Percentiles rank a stretch among this genome's conserved stretches.
phyloP scores from a whole-genome alignment of 2,329 filamentous ascomycete species.

The Colletotrichum lini region DNA sequence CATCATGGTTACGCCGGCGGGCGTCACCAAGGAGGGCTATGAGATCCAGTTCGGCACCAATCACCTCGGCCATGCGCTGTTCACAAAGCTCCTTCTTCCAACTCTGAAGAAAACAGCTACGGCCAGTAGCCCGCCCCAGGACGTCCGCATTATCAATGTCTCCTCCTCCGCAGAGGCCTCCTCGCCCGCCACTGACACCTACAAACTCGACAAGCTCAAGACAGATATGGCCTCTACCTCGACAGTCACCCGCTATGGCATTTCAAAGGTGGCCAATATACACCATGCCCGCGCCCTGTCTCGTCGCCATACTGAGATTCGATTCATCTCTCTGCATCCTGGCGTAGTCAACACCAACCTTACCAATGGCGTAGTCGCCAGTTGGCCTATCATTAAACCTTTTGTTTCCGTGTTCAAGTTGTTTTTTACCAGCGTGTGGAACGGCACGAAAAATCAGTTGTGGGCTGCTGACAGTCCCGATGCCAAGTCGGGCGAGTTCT shows the following conservation, averaged over 20 bases:
- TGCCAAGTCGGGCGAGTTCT: slow-evolving; percentile 52
- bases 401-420: not conserved
- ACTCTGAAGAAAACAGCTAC: slow-evolving; percentile 47
- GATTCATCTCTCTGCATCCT: slow-evolving; percentile 47
- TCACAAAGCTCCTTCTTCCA: slow-evolving; percentile 55
- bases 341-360: slow-evolving; percentile 50
- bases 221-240: slow-evolving; percentile 42
- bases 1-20: slow-evolving; percentile 54
- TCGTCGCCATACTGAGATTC: slow-evolving; percentile 45
- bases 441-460: slow-evolving; percentile 55
- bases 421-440: not conserved
- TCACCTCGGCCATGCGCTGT: slow-evolving; percentile 62
- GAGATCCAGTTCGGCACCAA: slow-evolving; percentile 65
- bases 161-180: slow-evolving; percentile 46
- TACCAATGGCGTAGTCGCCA: not conserved
- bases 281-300: slow-evolving; percentile 49
- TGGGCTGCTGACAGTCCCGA: slow-evolving; percentile 57
- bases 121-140: not conserved
- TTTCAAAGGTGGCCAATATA: slow-evolving; percentile 52
- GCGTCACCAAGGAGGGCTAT: slow-evolving; percentile 59
- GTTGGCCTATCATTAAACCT: not conserved
- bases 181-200: slow-evolving; percentile 43
- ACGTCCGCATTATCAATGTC: slow-evolving; percentile 51
- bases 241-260: slow-evolving; percentile 47
- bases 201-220: slow-evolving; percentile 50